Evolutionary conservation across 306 rosid genomes (phyloP).

Genomic region (Inga oerstediana): DNA sequence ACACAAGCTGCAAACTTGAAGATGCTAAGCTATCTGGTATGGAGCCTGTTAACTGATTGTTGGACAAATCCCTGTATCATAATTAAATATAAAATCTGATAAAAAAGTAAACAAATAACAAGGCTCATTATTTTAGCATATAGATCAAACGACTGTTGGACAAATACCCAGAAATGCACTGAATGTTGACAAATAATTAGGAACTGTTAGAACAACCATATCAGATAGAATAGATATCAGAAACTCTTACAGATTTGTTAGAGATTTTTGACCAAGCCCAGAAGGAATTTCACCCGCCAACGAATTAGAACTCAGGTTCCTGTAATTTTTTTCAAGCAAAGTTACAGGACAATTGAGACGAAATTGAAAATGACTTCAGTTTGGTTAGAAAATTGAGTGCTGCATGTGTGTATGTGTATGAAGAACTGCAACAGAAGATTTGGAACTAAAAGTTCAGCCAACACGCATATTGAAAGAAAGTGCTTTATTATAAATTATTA

Average conservation of each 20-base stretch:
- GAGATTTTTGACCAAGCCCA: constrained; percentile 78
- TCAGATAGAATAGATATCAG: constrained; percentile 22
- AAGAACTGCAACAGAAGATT: background rate
- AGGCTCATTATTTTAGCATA: background rate
- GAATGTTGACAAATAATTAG: background rate
- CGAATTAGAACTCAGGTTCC: constrained; percentile 90
- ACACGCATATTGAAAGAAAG: constrained; percentile 18
- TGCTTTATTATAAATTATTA: constrained; percentile 5
- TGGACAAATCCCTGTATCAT: constrained; percentile 82
- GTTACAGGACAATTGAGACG: constrained; percentile 24
- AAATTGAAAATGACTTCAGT: background rate
- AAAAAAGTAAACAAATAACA: constrained; percentile 21
- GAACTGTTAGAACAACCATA: constrained; percentile 7
- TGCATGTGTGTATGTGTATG: background rate
- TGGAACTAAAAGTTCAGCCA: constrained; percentile 18
- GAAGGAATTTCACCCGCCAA: constrained; percentile 68
- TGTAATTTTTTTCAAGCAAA: constrained; percentile 37
- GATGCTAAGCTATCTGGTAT: constrained; percentile 78
- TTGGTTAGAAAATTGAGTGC: constrained; percentile 15
- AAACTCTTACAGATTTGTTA: constrained; percentile 68
- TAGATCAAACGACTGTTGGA: background rate
- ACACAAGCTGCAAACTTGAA: constrained; percentile 81
- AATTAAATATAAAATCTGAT: background rate
- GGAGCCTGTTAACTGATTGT: constrained; percentile 75
- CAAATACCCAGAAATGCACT: background rate